Evolutionary conservation across 2,329 filamentous ascomycete species (phyloP).

Genomic region (Hypoxylon sp.): DNA sequence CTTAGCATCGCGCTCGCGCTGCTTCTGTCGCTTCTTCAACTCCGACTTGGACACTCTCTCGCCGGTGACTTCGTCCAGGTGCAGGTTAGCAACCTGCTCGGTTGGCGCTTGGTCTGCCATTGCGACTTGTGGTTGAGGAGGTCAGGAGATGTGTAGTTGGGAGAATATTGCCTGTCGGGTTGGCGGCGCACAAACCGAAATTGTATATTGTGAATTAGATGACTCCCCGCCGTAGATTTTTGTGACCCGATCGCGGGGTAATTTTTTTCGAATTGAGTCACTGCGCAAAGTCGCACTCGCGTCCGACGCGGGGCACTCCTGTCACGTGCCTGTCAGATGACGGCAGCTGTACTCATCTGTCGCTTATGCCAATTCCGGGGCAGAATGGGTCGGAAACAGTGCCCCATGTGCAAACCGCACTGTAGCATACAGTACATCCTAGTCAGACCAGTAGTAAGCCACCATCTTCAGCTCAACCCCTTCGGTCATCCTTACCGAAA

Average conservation of each 20-base stretch:
- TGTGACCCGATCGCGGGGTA: conserved; percentile 45
- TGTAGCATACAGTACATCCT: too few relatives aligned
- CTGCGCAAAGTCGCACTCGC: conserved; percentile 24
- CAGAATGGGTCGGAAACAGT: too few relatives aligned
- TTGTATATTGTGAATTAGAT: conserved; percentile 6
- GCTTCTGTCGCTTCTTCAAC: conserved; percentile 97
- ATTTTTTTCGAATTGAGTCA: conserved; percentile 42
- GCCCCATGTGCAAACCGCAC: too few relatives aligned
- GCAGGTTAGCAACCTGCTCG: conserved; percentile 77
- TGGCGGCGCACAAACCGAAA: conserved; percentile 7
- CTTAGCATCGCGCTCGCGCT: conserved; percentile 86
- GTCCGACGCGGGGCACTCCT: conserved; percentile 30
- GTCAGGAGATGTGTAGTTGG: not conserved
- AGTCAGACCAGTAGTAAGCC: not conserved
- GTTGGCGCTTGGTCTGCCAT: conserved; percentile 58
- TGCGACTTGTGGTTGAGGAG: conserved; percentile 7
- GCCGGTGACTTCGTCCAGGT: conserved; percentile 93
- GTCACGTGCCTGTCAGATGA: conserved; percentile 27
- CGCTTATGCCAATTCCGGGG: not conserved
- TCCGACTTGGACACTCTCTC: conserved; percentile 88
- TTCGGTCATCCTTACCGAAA: not conserved
- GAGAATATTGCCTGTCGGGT: not conserved
- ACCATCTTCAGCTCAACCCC: not conserved
- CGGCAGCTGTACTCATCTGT: not conserved
- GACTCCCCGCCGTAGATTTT: conserved; percentile 24